A percentile compares a stretch with the other conserved stretches of the same genome.
phyloP scores from a whole-genome alignment of 805 yeast genomes.

The Peterozyma xylosa region DNA sequence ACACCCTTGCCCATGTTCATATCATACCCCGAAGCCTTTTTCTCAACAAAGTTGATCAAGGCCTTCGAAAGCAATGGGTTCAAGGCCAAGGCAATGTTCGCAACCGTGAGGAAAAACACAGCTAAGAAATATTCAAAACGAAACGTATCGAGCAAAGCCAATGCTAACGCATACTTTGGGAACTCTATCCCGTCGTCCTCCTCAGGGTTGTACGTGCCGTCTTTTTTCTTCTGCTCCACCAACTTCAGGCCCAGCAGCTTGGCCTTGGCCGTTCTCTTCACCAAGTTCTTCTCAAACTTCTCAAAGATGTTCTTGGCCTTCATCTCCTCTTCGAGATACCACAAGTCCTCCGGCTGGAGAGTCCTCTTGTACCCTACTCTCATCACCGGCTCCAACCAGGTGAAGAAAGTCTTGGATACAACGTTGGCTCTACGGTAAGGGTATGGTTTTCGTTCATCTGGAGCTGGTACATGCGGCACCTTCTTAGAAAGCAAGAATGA shows the following conservation, averaged over 20 bases:
- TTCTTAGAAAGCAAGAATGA: slow-evolving; percentile 25
- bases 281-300: slow-evolving; percentile 27
- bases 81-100: slow-evolving; percentile 44
- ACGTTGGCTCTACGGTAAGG: slow-evolving; percentile 34
- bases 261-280: slow-evolving; percentile 17
- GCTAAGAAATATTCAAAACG: slow-evolving; percentile 33
- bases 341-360: slow-evolving; percentile 59
- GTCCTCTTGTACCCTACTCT: slow-evolving; percentile 66
- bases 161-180: slow-evolving; percentile 28
- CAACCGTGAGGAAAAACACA: slow-evolving; percentile 30
- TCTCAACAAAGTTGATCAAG: slow-evolving; percentile 58
- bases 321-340: slow-evolving; percentile 30
- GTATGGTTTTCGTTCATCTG: slow-evolving; percentile 38
- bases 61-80: slow-evolving; percentile 63
- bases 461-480: slow-evolving; percentile 47
- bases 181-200: slow-evolving; percentile 25
- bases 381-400: slow-evolving; percentile 66
- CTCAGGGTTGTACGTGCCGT: slow-evolving; percentile 22
- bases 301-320: slow-evolving; percentile 31
- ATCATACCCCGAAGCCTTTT: slow-evolving; percentile 34
- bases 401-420: slow-evolving; percentile 39
- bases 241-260: slow-evolving; percentile 21
- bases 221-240: slow-evolving; percentile 21
- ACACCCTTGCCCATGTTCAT: slow-evolving; percentile 49
- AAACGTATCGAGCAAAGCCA: slow-evolving; percentile 38